Evolutionary conservation across 257 asterid species (phyloP).

Genomic region (Mentha longifolia): DNA sequence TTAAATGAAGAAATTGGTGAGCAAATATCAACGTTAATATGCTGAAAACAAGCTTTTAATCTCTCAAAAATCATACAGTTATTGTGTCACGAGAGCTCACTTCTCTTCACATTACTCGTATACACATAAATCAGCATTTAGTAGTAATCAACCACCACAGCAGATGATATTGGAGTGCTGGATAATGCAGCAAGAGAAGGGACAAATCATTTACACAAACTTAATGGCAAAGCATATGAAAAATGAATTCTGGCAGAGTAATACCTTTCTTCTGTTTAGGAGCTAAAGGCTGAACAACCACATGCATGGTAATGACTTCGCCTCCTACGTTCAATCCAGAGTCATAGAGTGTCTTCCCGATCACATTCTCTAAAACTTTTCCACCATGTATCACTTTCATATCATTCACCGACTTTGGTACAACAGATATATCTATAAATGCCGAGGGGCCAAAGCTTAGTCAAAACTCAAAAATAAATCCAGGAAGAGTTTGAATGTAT

Average conservation of each 20-base stretch:
- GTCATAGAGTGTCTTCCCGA: conserved; percentile 57
- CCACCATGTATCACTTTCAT: conserved; percentile 61
- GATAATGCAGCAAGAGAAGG: conserved; percentile 7
- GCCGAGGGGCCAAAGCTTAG: conserved; percentile 2
- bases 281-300: conserved; percentile 56
- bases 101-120: too few relatives aligned
- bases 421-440: conserved; percentile 45
- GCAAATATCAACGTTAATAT: not conserved
- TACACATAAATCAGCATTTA: not conserved
- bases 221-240: not conserved
- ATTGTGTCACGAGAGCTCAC: too few relatives aligned
- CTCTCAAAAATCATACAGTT: not conserved
- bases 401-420: conserved; percentile 49
- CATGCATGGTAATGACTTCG: conserved; percentile 57
- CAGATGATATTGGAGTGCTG: not conserved
- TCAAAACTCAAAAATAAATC: not conserved
- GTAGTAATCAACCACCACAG: not conserved
- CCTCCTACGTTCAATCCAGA: conserved; percentile 42
- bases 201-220: not conserved
- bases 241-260: not conserved
- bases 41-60: not conserved
- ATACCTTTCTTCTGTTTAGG: conserved; percentile 47
- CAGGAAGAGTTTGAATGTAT: conserved; percentile 1
- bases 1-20: not conserved
- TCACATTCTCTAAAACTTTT: conserved; percentile 50